Evolutionary conservation across 2,329 filamentous ascomycete species (phyloP).

Genomic region (Sordariomycetes sp.): DNA sequence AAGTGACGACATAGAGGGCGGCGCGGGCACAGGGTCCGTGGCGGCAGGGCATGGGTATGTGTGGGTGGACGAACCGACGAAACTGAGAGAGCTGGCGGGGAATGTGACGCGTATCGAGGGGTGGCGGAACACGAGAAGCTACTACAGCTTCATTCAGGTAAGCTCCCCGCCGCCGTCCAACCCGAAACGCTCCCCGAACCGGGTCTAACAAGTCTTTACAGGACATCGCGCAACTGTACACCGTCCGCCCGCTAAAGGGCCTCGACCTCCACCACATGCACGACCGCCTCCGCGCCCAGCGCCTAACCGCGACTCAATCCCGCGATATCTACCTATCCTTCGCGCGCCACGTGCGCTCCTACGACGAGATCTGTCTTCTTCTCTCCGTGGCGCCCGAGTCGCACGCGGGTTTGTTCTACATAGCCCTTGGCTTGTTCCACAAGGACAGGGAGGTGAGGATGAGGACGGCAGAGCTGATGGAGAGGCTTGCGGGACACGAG

Average conservation of each 20-base stretch:
- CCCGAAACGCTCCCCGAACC: background rate
- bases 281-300: slow-evolving; percentile 76
- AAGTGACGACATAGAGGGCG: slow-evolving; percentile 56
- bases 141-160: slow-evolving; percentile 89
- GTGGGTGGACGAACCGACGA: slow-evolving; percentile 75
- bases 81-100: slow-evolving; percentile 77
- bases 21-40: slow-evolving; percentile 44
- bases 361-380: slow-evolving; percentile 77
- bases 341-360: slow-evolving; percentile 62
- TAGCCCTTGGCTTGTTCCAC: slow-evolving; percentile 87
- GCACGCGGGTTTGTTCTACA: slow-evolving; percentile 81
- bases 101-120: slow-evolving; percentile 92
- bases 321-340: slow-evolving; percentile 80
- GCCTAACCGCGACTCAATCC: slow-evolving; percentile 64
- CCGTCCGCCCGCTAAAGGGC: slow-evolving; percentile 59
- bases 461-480: slow-evolving; percentile 68
- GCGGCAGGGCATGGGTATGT: slow-evolving; percentile 84
- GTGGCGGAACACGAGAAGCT: slow-evolving; percentile 91
- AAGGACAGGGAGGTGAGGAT: slow-evolving; percentile 70
- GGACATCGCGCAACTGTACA: slow-evolving; percentile 57
- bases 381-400: slow-evolving; percentile 75
- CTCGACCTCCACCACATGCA: slow-evolving; percentile 87
- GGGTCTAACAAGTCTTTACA: slow-evolving; percentile 17
- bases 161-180: slow-evolving; percentile 9
- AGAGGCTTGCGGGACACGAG: slow-evolving; percentile 74